phyloP scores from a whole-genome alignment of 768 basidiomycete genomes.

The Amanita rubescens region DNA sequence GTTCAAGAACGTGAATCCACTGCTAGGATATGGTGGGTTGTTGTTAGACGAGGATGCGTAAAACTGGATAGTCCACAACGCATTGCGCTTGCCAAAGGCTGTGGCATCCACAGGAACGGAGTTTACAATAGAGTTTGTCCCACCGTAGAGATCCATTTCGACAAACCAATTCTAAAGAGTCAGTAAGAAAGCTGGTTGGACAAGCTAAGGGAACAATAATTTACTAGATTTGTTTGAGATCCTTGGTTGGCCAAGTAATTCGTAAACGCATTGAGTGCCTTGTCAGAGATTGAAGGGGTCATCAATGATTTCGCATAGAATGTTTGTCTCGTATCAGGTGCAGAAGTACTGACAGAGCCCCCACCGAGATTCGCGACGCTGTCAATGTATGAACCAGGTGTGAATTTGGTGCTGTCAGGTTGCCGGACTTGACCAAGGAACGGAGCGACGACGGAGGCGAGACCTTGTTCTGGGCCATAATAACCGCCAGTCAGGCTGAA shows the following conservation, averaged over 20 bases:
- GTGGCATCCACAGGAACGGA: slow-evolving; percentile 30
- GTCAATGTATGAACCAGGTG: slow-evolving; percentile 24
- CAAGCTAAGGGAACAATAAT: slow-evolving; percentile 3
- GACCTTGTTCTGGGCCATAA: slow-evolving; percentile 13
- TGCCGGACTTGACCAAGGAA: slow-evolving; percentile 18
- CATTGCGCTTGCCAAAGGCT: slow-evolving; percentile 37
- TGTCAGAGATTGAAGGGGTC: slow-evolving; percentile 27
- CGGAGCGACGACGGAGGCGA: slow-evolving; percentile 22
- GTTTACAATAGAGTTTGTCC: slow-evolving; percentile 39
- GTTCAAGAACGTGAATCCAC: slow-evolving; percentile 39
- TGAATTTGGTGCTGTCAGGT: slow-evolving; percentile 7
- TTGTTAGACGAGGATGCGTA: slow-evolving; percentile 34
- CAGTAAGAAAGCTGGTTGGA: neutral
- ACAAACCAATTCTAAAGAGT: slow-evolving; percentile 27
- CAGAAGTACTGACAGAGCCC: slow-evolving; percentile 16
- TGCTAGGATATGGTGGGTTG: slow-evolving; percentile 34
- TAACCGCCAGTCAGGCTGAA: slow-evolving; percentile 25
- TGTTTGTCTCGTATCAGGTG: slow-evolving; percentile 27
- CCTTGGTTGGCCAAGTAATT: slow-evolving; percentile 29
- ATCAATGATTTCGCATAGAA: slow-evolving; percentile 39
- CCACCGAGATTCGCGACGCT: slow-evolving; percentile 24
- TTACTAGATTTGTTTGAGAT: slow-evolving; percentile 20
- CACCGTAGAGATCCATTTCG: slow-evolving; percentile 37
- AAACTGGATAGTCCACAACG: slow-evolving; percentile 41
- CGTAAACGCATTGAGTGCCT: slow-evolving; percentile 24